A percentile compares a stretch with the other conserved stretches of the same genome.
Evolutionary conservation across 805 yeast genomes (phyloP).

Genomic region (Starmera quercuum): DNA sequence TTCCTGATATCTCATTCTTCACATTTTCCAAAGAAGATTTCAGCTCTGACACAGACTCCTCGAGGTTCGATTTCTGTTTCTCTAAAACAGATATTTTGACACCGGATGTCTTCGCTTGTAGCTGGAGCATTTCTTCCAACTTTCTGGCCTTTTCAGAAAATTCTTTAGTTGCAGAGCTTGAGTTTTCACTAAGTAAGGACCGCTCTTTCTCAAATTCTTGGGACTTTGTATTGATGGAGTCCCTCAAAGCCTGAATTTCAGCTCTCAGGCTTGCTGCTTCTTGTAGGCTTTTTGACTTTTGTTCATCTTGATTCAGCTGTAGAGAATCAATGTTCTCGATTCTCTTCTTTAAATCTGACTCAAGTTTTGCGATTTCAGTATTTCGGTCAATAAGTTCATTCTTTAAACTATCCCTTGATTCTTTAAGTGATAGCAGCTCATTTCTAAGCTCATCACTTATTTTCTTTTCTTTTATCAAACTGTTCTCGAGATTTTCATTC

Average conservation of each 20-base stretch:
- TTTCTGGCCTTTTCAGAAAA: slow-evolving; percentile 36
- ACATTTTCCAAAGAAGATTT: slow-evolving; percentile 7
- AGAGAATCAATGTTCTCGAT: slow-evolving; percentile 10
- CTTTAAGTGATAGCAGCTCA: slow-evolving; percentile 4
- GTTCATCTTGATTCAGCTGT: slow-evolving; percentile 13
- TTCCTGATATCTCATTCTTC: background rate
- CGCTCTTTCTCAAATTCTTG: slow-evolving; percentile 46
- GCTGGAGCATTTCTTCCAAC: slow-evolving; percentile 28
- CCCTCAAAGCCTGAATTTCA: slow-evolving; percentile 22
- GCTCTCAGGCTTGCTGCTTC: slow-evolving; percentile 19
- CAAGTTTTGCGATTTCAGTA: slow-evolving; percentile 12
- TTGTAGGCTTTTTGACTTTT: slow-evolving; percentile 12
- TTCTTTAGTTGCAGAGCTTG: slow-evolving; percentile 42
- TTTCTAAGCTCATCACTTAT: slow-evolving; percentile 2
- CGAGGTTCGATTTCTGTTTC: slow-evolving; percentile 7
- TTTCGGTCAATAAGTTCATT: slow-evolving; percentile 14
- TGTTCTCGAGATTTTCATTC: background rate
- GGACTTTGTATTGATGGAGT: slow-evolving; percentile 28
- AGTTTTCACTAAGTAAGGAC: slow-evolving; percentile 35
- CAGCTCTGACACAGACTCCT: slow-evolving; percentile 10
- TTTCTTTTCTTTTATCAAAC: too few species aligned
- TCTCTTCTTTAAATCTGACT: slow-evolving; percentile 5
- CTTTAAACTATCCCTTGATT: slow-evolving; percentile 1
- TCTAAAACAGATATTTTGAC: slow-evolving; percentile 5
- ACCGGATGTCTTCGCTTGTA: slow-evolving; percentile 5